A percentile compares a stretch with the other conserved stretches of the same genome.
phyloP scores from a whole-genome alignment of 768 basidiomycete species.

The Leccinum longicurvipes region DNA sequence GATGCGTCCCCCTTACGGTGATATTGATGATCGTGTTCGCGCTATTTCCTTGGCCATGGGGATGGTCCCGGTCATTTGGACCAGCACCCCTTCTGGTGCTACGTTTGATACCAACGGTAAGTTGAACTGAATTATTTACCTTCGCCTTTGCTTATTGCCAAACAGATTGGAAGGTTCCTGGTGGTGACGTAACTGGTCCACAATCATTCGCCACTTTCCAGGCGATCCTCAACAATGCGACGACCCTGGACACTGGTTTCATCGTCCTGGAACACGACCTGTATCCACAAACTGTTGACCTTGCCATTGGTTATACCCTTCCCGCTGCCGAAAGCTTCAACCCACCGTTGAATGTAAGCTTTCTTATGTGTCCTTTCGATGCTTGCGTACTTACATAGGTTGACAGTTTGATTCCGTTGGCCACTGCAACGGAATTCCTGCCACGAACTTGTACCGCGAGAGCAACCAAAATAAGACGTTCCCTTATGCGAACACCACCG shows the following conservation, averaged over 20 bases:
- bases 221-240: constrained; percentile 67
- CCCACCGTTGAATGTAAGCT: constrained; percentile 60
- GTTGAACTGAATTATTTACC: constrained; percentile 1
- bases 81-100: constrained; percentile 49
- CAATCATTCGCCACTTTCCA: constrained; percentile 68
- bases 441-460: constrained; percentile 78
- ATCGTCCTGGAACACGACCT: constrained; percentile 89
- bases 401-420: constrained; percentile 71
- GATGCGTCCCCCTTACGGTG: constrained; percentile 82
- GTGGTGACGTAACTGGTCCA: constrained; percentile 64
- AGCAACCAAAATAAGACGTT: constrained; percentile 70
- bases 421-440: constrained; percentile 62
- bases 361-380: background rate
- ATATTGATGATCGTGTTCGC: constrained; percentile 92
- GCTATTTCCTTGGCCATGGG: constrained; percentile 91
- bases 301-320: constrained; percentile 85
- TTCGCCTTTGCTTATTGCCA: constrained; percentile 7
- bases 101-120: constrained; percentile 73
- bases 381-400: background rate
- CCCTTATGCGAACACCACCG: constrained; percentile 45
- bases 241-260: constrained; percentile 65
- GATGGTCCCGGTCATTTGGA: constrained; percentile 89
- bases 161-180: constrained; percentile 85
- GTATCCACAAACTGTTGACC: constrained; percentile 79
- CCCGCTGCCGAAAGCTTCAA: constrained; percentile 66